Base-by-base conservation (phyloP, 495 filamentous ascomycete species). In the Tuber brumale region DNA sequence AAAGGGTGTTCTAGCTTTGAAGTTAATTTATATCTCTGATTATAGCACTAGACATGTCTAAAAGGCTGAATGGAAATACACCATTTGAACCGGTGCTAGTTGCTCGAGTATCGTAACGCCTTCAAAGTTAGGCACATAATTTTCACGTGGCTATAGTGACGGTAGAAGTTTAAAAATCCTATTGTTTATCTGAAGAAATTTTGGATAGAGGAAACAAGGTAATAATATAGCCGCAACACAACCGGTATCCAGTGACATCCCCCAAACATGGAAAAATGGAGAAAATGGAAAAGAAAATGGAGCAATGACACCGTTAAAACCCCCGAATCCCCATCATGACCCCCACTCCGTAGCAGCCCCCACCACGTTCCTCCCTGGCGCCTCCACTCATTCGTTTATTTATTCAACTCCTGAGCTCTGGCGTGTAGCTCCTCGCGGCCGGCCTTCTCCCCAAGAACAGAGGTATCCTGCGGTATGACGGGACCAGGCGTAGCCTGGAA, bases 371-470 rank as follows among this genome's bases (percentile, higher is more conserved):
- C n/a, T 43, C 37, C 44, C 16, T n/a, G n/a, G n/a, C n/a, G 44
- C 27, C 76, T 76, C 27, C 9, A 42, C 27, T 12, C 18, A 10
- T 39, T 39, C 37, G 5, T 57, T 18, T 74, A 75, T 37, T 82
- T 70, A 57, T 82, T 82, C 81, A 82, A 78, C 75, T 82, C 81
- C 61, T 80, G 48, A 31, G 80, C 77, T 48, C 72, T 80, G 19
- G 75, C 78, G 70, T 75, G 72, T n/a, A 76, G 70, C 74, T 82
- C 81, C 57, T 82, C 78, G 18, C 72, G 76, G 44, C 19, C 70
- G 39, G 45, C 45, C 39, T 76, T 79, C 70, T 78, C 39, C 31
- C 73, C 80, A 41, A 82, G 73, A 43, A 70, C 77, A 16, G 81
- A 81, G 37, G 71, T 72, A 70, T 82, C 81, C n/a, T 76, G 44